Conservation (phyloP, 306 rosid species). For the Quercus cerris region DNA sequence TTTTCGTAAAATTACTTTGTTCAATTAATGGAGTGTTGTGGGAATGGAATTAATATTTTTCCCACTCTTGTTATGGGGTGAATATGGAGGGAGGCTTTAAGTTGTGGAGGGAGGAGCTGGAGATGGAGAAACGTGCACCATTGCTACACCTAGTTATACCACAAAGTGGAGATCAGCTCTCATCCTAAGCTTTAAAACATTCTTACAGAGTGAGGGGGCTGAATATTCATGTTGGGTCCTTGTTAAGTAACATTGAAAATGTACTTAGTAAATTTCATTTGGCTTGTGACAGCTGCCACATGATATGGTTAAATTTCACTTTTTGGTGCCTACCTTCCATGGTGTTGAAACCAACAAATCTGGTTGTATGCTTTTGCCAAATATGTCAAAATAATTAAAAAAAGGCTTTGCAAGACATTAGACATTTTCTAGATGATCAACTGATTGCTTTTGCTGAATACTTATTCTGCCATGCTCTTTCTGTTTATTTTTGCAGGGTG, state of each 20-base stretch:
- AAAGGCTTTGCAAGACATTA: slow-evolving; percentile 8
- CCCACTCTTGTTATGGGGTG: background rate
- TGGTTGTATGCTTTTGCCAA: background rate
- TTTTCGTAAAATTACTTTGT: background rate
- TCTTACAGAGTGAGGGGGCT: background rate
- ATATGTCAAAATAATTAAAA: background rate
- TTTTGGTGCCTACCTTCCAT: background rate
- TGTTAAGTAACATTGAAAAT: background rate
- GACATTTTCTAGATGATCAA: slow-evolving; percentile 9
- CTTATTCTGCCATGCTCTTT: slow-evolving; percentile 29
- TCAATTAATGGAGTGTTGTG: background rate
- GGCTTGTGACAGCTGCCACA: background rate
- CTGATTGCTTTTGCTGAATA: slow-evolving; percentile 1
- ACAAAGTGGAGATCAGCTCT: background rate
- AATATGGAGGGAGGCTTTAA: background rate
- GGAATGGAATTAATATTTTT: background rate
- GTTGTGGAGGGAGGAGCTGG: background rate
- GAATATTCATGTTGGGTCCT: background rate
- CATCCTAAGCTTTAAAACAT: background rate
- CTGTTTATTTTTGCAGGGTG: slow-evolving; percentile 30
- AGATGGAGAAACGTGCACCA: background rate
- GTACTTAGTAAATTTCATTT: background rate
- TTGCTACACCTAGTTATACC: background rate
- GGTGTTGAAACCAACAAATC: background rate
- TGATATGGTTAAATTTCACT: background rate